These are phyloP conservation scores for Naganishia antarctica DNA, from an alignment of 768 basidiomycete species.

Conservation along the genomic window DNA sequence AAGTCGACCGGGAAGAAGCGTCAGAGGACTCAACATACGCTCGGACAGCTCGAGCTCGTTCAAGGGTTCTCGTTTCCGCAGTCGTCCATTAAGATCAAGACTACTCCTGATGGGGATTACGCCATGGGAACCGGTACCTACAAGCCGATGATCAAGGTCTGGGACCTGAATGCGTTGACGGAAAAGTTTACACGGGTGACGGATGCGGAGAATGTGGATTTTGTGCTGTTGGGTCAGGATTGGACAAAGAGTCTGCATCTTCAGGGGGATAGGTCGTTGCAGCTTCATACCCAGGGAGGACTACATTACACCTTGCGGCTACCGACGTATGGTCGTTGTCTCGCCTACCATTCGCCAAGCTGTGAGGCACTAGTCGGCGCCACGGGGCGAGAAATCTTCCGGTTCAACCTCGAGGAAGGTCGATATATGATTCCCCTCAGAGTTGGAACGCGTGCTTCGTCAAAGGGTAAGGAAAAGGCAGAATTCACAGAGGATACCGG, in stretches of 20 bases:
- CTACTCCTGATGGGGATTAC: slow-evolving; percentile 86
- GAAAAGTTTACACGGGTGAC: slow-evolving; percentile 94
- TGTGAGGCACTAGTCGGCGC: slow-evolving; percentile 84
- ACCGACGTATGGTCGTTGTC: slow-evolving; percentile 84
- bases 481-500: slow-evolving; percentile 50
- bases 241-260: slow-evolving; percentile 98
- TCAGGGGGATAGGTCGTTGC: slow-evolving; percentile 89
- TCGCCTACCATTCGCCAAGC: slow-evolving; percentile 89
- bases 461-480: slow-evolving; percentile 4
- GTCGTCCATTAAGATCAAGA: slow-evolving; percentile 83
- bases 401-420: slow-evolving; percentile 92
- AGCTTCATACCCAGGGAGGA: slow-evolving; percentile 88
- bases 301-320: slow-evolving; percentile 88
- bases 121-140: slow-evolving; percentile 92
- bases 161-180: slow-evolving; percentile 86
- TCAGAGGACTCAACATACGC: slow-evolving; percentile 54
- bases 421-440: slow-evolving; percentile 71
- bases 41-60: slow-evolving; percentile 81
- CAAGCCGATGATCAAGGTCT: slow-evolving; percentile 94
- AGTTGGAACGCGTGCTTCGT: slow-evolving; percentile 26
- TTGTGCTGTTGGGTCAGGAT: slow-evolving; percentile 89
- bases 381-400: slow-evolving; percentile 79
- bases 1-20: slow-evolving; percentile 41
- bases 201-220: slow-evolving; percentile 95
- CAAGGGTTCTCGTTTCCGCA: slow-evolving; percentile 98